phyloP scores from a whole-genome alignment of 1,284 basidiomycete genomes.

The Malassezia yamatoensis region DNA sequence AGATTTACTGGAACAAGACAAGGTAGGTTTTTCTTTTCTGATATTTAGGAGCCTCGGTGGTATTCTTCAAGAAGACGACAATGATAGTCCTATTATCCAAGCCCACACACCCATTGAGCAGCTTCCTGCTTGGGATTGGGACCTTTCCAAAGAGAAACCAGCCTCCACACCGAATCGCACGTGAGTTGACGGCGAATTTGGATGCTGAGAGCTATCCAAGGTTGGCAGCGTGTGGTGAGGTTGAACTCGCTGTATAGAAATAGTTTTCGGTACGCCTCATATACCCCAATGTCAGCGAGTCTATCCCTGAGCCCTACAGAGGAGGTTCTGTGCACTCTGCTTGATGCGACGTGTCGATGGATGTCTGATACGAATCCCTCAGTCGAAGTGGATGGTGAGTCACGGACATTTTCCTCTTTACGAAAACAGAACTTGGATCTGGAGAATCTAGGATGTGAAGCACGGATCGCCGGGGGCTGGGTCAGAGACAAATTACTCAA shows the following conservation, averaged over 20 bases:
- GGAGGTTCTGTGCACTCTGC: slow-evolving; percentile 25
- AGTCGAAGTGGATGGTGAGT: slow-evolving; percentile 20
- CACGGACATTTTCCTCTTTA: slow-evolving; percentile 18
- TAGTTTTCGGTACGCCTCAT: not conserved
- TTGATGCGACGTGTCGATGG: slow-evolving; percentile 35
- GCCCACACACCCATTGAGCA: not conserved
- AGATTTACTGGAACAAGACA: slow-evolving; percentile 25
- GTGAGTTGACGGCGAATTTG: not conserved
- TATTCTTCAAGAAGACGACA: slow-evolving; percentile 22
- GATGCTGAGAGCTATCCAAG: not conserved
- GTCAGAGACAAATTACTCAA: slow-evolving; percentile 90
- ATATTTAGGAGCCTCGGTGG: slow-evolving; percentile 20
- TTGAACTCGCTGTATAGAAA: not conserved
- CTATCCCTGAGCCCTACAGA: not conserved
- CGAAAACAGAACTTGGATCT: not conserved
- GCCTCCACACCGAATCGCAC: slow-evolving; percentile 3
- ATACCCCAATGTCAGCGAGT: not conserved
- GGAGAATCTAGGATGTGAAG: slow-evolving; percentile 20
- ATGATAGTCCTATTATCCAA: slow-evolving; percentile 6
- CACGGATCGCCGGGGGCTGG: slow-evolving; percentile 71
- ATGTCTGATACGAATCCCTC: slow-evolving; percentile 24
- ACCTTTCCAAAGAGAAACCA: not conserved
- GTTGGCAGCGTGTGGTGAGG: not conserved
- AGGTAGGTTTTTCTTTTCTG: slow-evolving; percentile 11
- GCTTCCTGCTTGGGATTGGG: not conserved